Base-by-base conservation (phyloP, 177 flowering plant genomes). In the Vitis hybrid region DNA sequence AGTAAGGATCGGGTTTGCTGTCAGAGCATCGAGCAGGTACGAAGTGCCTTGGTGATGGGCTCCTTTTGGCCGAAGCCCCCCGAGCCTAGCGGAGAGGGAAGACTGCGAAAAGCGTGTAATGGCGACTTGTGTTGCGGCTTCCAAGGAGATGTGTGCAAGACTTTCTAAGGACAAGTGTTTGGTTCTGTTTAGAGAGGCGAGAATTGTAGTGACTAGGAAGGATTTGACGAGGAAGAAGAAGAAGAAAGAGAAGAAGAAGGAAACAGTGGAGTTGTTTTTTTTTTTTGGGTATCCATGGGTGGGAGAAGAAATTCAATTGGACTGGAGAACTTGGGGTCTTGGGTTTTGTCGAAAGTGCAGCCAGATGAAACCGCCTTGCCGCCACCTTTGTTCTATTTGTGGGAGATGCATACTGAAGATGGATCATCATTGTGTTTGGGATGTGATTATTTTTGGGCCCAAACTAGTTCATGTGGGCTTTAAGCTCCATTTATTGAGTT, bases 21-120 rank as follows among this genome's bases (percentile, higher is more conserved):
- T 22, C 0, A 22, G 2, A 22, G 26, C 26, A 22, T 22, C 0
- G 0, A 22, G 26, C 2, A 22, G 0, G 2, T 22, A 2, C 26
- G 0, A 22, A 22, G 26, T 22, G 10, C 86, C 88, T 0, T 88
- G 88, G 89, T 87, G 86, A 86, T 68, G 73, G 31, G 3, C 68
- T 5, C 61, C 81, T 3, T 1, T 66, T 39, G 82, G 83, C 16
- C 26, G 60, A 2, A 50, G 52, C 18, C 45, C 71, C 0, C 49
- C 19, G 29, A 80, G 80, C 39, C 64, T 77, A 29, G 75, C 51
- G 50, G 84, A 81, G 62, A 66, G 86, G 22, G 87, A 76, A 69
- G 39, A 49, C 56, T 88, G 88, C 74, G 89, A 88, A 64, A 84
- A 70, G 74, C 70, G 82, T 3, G 91, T 84, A 64, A 80, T 79